phyloP scores from a whole-genome alignment of 176 grass and related monocot species.

The Themeda triandra region DNA sequence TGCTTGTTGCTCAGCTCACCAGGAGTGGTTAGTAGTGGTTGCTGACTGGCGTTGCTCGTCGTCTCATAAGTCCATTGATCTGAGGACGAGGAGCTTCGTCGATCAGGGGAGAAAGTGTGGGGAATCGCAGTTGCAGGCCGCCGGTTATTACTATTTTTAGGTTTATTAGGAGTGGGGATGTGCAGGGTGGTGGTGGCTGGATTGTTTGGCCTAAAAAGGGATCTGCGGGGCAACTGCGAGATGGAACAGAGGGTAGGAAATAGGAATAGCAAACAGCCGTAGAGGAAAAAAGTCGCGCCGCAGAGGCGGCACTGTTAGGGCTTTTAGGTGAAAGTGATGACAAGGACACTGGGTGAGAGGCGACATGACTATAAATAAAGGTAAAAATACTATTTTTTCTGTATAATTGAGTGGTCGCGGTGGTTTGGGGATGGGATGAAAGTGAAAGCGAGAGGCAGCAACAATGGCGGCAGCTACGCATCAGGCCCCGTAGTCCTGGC shows the following conservation, averaged over 20 bases:
- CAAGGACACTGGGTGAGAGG: constrained; percentile 20
- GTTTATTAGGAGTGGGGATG: constrained; percentile 34
- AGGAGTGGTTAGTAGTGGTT: not conserved
- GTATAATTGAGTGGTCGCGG: not conserved
- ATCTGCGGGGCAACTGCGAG: constrained; percentile 29
- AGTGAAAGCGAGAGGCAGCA: not conserved
- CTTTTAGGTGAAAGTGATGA: constrained; percentile 36
- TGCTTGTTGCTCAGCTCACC: constrained; percentile 9
- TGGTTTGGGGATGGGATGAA: constrained; percentile 26
- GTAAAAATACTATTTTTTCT: not conserved
- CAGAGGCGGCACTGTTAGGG: constrained; percentile 24
- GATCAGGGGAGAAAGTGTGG: not conserved
- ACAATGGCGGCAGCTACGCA: not conserved
- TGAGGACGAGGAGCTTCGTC: not conserved
- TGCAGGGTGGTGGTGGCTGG: constrained; percentile 13
- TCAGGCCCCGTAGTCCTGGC: too few species aligned
- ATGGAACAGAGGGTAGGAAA: constrained; percentile 3
- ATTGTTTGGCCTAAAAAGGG: constrained; percentile 55
- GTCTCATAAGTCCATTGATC: constrained; percentile 34
- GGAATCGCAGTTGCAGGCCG: constrained; percentile 28
- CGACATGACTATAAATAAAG: constrained; percentile 44
- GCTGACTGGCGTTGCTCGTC: not conserved
- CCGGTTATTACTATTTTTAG: constrained; percentile 49
- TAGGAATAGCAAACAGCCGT: not conserved
- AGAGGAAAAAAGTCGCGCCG: not conserved